Evolutionary conservation across 2,329 filamentous ascomycete species (phyloP), one percentile per base, ranked within the genome.

Genomic region (Bipolaris cookei): DNA sequence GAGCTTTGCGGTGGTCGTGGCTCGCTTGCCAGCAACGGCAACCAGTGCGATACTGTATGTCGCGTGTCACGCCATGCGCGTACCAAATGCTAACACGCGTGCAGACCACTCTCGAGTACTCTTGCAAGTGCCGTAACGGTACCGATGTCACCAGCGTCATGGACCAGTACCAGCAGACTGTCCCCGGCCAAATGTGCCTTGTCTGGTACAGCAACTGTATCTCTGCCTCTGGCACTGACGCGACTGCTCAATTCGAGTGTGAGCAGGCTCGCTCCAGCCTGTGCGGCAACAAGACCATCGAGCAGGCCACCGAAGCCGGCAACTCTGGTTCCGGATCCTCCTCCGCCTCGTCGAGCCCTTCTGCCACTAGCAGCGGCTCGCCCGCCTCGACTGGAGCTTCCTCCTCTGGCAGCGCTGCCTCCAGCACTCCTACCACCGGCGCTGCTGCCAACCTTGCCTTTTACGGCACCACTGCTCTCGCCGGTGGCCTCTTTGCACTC

Each of bases 181-280:
- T 90, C 46, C 86, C 86, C 39, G 85, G 80, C 75, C 87, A 80
- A 74, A 80, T 86, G 73, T 89, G 87, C 78, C 69, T 81, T 67
- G 76, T 76, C 61, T 83, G 81, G 76, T 84, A 75, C 68, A 64
- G 59, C 37, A 61, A 74, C 54, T 82, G 80, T 66, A 73, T 78
- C 57, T 62, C 59, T 38, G 72, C 67, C 53, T 76, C 78, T 65
- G 75, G 76, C 44, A 65, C 74, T 58, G 74, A 81, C 58, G 61
- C 69, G 37, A 66, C 65, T 14, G 71, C 70, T 51, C 77, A 78
- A 63, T 71, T 70, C 34, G 62, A 59, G 35, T 89, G 87, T 80
- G 65, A 76, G 34, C 71, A 77, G 51, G 60, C 62, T 13, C 65
- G 62, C 41, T 45, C 69, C 50, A 67, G 78, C 45, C 70, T 77